phyloP scores from a whole-genome alignment of 495 filamentous ascomycete species.

The Astrocystis sublimbata region DNA sequence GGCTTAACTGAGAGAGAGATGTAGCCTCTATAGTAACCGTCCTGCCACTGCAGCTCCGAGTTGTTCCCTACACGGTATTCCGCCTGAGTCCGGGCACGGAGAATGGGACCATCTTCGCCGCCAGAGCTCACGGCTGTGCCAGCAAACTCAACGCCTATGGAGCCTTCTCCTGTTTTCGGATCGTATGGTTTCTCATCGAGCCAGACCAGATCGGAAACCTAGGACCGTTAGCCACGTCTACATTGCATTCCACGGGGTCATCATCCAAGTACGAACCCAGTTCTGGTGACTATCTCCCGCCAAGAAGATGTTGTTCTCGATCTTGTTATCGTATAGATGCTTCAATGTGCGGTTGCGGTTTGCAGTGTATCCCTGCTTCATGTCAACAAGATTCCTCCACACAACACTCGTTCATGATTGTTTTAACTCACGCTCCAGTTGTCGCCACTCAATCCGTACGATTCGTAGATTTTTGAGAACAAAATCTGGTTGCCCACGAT shows the following conservation, averaged over 20 bases:
- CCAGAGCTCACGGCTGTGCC: slow-evolving; percentile 60
- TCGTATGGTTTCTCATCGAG: slow-evolving; percentile 58
- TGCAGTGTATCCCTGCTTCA: slow-evolving; percentile 61
- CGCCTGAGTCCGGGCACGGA: slow-evolving; percentile 41
- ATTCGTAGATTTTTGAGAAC: slow-evolving; percentile 60
- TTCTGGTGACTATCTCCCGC: slow-evolving; percentile 64
- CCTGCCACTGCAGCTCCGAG: slow-evolving; percentile 65
- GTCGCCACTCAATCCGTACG: slow-evolving; percentile 31
- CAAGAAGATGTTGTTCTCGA: slow-evolving; percentile 67
- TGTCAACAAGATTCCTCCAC: slow-evolving; percentile 45
- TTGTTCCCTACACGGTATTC: slow-evolving; percentile 51
- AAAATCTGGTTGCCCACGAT: slow-evolving; percentile 67
- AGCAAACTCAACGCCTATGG: slow-evolving; percentile 67
- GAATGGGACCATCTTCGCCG: slow-evolving; percentile 50
- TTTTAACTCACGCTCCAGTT: slow-evolving; percentile 32
- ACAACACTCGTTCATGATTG: slow-evolving; percentile 14
- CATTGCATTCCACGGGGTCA: neutral
- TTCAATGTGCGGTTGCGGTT: slow-evolving; percentile 64
- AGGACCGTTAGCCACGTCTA: slow-evolving; percentile 9
- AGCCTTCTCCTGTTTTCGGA: slow-evolving; percentile 54
- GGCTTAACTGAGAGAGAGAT: slow-evolving; percentile 41
- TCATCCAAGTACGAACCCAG: slow-evolving; percentile 48
- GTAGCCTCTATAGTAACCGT: slow-evolving; percentile 66
- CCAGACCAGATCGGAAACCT: slow-evolving; percentile 63
- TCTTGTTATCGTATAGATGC: slow-evolving; percentile 60